A percentile compares a stretch with the other conserved stretches of the same genome.
These are phyloP conservation scores for Zygotorulaspora danielsina DNA, from an alignment of 805 yeast genomes.

Conservation along the genomic window DNA sequence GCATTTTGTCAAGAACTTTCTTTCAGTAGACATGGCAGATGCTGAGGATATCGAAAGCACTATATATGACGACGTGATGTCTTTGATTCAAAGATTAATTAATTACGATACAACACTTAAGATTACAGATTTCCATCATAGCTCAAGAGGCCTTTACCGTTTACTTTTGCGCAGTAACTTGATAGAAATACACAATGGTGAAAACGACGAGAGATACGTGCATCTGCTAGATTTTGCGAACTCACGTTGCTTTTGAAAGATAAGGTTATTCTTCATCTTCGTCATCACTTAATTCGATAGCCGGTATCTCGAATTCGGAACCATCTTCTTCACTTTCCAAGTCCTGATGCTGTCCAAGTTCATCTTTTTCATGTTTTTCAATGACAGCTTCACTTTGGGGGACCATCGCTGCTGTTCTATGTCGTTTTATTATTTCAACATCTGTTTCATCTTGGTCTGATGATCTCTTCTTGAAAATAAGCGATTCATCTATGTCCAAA, in stretches of 20 bases:
- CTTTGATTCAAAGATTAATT: conserved; percentile 17
- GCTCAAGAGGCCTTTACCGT: conserved; percentile 20
- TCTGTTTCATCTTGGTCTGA: conserved; percentile 9
- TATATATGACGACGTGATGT: conserved; percentile 6
- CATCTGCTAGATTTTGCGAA: conserved; percentile 20
- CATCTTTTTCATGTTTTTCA: background rate
- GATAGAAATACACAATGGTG: conserved; percentile 6
- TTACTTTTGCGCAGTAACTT: conserved; percentile 18
- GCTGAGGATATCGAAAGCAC: conserved; percentile 6
- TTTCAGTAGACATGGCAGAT: conserved; percentile 18
- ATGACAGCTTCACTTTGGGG: conserved; percentile 6
- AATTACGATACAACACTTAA: conserved; percentile 18
- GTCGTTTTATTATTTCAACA: conserved; percentile 5
- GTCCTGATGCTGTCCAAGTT: background rate
- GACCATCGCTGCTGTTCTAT: too few species aligned
- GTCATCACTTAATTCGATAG: conserved; percentile 22
- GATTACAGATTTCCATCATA: conserved; percentile 17
- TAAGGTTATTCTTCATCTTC: conserved; percentile 19
- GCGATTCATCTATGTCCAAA: conserved; percentile 1
- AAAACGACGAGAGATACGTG: conserved; percentile 11
- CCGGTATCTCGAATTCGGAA: conserved; percentile 35
- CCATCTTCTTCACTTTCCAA: conserved; percentile 22
- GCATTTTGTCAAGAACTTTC: conserved; percentile 13
- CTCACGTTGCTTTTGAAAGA: too few species aligned
- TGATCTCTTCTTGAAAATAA: conserved; percentile 15